These are phyloP conservation scores for Inga laurina DNA, from an alignment of 306 rosid species.

Conservation along the genomic window DNA sequence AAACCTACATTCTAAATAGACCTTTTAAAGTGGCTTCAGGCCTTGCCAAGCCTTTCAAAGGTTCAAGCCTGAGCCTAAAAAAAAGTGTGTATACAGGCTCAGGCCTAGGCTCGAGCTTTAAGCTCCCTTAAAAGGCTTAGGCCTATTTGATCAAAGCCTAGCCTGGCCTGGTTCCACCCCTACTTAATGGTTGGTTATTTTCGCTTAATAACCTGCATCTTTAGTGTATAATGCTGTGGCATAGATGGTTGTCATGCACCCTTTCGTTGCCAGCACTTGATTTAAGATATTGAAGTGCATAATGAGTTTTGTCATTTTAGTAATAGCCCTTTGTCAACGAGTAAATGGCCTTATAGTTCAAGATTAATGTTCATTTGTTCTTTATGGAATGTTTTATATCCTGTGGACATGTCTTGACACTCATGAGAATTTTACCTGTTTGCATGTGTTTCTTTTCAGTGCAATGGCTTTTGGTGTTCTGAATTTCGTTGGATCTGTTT, in stretches of 20 bases:
- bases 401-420: constrained; percentile 5
- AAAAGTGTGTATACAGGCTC: too few relatives aligned
- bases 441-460: constrained; percentile 44
- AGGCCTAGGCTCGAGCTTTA: too few relatives aligned
- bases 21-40: too few relatives aligned
- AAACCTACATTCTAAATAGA: too few relatives aligned
- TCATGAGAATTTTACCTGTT: constrained; percentile 10
- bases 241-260: not conserved
- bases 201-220: constrained; percentile 9
- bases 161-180: too few relatives aligned
- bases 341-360: constrained; percentile 6
- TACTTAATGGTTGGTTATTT: not conserved
- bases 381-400: constrained; percentile 2
- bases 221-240: not conserved
- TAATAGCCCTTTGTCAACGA: constrained; percentile 7
- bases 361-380: not conserved
- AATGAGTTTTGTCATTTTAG: constrained; percentile 1
- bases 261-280: not conserved
- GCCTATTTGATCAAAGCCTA: too few relatives aligned
- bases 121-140: too few relatives aligned
- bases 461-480: constrained; percentile 79
- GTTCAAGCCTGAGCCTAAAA: too few relatives aligned
- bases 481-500: constrained; percentile 82
- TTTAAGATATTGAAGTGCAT: constrained; percentile 13
- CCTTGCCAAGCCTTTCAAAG: too few relatives aligned